phyloP scores from a whole-genome alignment of 768 basidiomycete species.

The Artomyces pyxidatus region DNA sequence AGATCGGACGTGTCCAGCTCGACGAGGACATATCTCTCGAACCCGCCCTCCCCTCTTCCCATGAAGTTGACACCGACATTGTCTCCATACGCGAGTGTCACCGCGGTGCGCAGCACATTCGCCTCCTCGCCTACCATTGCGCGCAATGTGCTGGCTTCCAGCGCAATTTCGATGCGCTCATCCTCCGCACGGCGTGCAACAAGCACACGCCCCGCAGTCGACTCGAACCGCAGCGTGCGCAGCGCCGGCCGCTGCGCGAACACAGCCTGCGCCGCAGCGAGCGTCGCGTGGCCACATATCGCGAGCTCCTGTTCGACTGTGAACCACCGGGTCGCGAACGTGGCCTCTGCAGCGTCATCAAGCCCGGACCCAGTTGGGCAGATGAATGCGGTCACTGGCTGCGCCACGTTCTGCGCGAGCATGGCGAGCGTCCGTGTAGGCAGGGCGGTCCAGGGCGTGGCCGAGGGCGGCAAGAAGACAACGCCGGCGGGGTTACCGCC shows the following conservation, averaged over 20 bases:
- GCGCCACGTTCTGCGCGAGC: conserved; percentile 17
- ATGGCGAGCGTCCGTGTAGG: conserved; percentile 13
- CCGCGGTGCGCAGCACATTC: conserved; percentile 2
- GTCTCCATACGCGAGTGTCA: conserved; percentile 6
- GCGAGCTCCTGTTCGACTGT: conserved; percentile 18
- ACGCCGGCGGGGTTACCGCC: conserved; percentile 27
- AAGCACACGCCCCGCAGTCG: not conserved
- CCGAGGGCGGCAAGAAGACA: conserved; percentile 18
- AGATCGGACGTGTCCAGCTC: conserved; percentile 19
- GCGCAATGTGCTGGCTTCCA: conserved; percentile 4
- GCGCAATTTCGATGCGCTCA: conserved; percentile 8
- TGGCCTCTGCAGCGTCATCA: not conserved
- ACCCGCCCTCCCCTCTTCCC: conserved; percentile 1
- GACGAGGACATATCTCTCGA: conserved; percentile 15
- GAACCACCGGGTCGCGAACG: conserved; percentile 23
- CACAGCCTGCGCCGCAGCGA: conserved; percentile 19
- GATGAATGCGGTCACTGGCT: conserved; percentile 19
- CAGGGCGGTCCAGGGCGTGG: not conserved
- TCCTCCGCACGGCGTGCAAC: conserved; percentile 9
- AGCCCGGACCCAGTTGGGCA: not conserved
- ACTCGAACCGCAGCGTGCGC: conserved; percentile 4
- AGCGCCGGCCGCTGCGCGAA: not conserved
- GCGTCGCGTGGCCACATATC: conserved; percentile 28
- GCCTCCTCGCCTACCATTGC: conserved; percentile 3
- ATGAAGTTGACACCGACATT: conserved; percentile 1